Percentiles rank a stretch among this genome's conserved stretches.
These are phyloP conservation scores for Gentiana straminea DNA, from an alignment of 257 asterid genomes.

Conservation along the genomic window DNA sequence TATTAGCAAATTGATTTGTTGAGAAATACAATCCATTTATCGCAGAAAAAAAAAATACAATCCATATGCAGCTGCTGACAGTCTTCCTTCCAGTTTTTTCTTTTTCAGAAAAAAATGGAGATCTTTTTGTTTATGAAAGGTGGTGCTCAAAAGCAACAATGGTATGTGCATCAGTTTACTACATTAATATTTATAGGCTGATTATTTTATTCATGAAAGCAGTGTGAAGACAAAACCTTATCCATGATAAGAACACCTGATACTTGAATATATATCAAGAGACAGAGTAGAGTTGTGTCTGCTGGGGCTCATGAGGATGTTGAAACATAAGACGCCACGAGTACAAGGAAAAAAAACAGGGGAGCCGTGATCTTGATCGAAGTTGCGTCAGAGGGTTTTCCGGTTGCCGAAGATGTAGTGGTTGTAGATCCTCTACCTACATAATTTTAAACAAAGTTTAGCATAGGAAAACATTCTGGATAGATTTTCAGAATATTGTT, in stretches of 20 bases:
- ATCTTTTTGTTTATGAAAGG: too few species aligned
- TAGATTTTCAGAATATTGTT: background rate
- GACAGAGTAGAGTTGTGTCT: background rate
- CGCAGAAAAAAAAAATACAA: too few species aligned
- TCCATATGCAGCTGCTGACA: too few species aligned
- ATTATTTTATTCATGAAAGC: slow-evolving; percentile 15
- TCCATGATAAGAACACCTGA: slow-evolving; percentile 22
- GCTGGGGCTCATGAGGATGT: slow-evolving; percentile 7
- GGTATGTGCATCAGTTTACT: too few species aligned
- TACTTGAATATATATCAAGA: slow-evolving; percentile 6
- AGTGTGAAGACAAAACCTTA: slow-evolving; percentile 28
- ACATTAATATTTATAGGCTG: too few species aligned
- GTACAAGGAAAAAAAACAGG: slow-evolving; percentile 23
- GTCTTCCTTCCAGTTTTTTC: too few species aligned
- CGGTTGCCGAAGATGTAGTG: slow-evolving; percentile 22
- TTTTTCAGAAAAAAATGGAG: too few species aligned
- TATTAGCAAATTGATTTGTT: too few species aligned
- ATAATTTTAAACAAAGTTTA: background rate
- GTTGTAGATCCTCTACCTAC: slow-evolving; percentile 25
- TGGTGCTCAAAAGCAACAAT: too few species aligned
- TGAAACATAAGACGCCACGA: slow-evolving; percentile 23
- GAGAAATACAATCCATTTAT: too few species aligned
- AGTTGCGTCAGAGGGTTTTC: slow-evolving; percentile 22
- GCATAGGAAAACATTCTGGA: background rate
- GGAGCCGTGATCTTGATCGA: slow-evolving; percentile 29